A percentile compares a stretch with the other conserved stretches of the same genome.
These are phyloP conservation scores for Dipteronia sinensis DNA, from an alignment of 345 rosid genomes.

Conservation along the genomic window DNA sequence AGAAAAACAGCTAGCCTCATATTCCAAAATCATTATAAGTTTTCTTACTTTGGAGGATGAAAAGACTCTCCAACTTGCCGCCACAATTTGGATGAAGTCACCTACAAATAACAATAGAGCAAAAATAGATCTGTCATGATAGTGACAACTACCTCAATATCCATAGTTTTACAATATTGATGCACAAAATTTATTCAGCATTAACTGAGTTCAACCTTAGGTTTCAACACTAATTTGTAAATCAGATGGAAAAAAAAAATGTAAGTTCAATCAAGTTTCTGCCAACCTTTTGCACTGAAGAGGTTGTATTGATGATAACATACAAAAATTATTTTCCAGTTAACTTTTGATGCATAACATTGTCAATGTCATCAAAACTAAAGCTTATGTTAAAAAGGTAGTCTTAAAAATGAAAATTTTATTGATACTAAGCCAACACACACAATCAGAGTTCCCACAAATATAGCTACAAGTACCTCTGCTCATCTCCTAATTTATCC, in stretches of 20 bases:
- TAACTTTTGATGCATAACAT: background rate
- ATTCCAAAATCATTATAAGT: background rate
- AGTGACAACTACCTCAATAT: background rate
- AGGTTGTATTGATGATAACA: background rate
- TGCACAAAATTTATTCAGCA: background rate
- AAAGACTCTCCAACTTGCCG: constrained; percentile 92
- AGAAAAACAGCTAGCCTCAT: background rate
- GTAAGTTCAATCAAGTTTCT: background rate
- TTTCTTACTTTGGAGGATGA: constrained; percentile 85
- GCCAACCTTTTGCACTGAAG: background rate
- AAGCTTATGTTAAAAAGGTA: background rate
- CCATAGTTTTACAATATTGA: background rate
- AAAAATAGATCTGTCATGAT: constrained; percentile 22
- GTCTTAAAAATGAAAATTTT: background rate
- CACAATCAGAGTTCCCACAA: background rate
- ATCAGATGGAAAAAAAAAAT: background rate
- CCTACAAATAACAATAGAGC: constrained; percentile 48
- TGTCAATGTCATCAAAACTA: background rate
- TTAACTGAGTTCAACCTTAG: constrained; percentile 8
- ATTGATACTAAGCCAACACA: background rate
- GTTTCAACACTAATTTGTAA: background rate
- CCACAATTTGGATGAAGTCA: constrained; percentile 77
- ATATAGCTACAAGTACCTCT: background rate
- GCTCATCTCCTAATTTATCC: background rate
- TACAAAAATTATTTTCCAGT: background rate